phyloP scores from a whole-genome alignment of 2,329 filamentous ascomycete species.

The Cordyceps militaris region DNA sequence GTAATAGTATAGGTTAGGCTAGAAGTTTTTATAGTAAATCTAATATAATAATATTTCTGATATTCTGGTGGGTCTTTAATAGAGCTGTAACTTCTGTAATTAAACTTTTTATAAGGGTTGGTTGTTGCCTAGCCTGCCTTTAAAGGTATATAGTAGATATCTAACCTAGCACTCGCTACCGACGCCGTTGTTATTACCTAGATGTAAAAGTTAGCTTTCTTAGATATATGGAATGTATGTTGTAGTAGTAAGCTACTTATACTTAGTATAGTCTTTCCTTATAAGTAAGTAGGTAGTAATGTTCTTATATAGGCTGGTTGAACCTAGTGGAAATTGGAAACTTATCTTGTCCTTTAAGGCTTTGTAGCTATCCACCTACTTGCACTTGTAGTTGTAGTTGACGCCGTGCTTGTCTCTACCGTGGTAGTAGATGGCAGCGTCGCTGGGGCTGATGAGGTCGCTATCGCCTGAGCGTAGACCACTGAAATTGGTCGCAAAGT shows the following conservation, averaged over 20 bases:
- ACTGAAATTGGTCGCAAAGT: not conserved
- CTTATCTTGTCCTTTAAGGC: slow-evolving; percentile 14
- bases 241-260: slow-evolving; percentile 10
- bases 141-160: slow-evolving; percentile 11
- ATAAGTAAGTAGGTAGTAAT: slow-evolving; percentile 19
- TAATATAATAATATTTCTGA: too few relatives aligned
- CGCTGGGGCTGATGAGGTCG: slow-evolving; percentile 7
- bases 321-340: slow-evolving; percentile 16
- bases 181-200: slow-evolving; percentile 13
- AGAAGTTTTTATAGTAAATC: too few relatives aligned
- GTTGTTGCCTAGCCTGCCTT: not conserved
- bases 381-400: slow-evolving; percentile 16
- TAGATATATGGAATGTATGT: not conserved
- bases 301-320: too few relatives aligned
- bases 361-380: slow-evolving; percentile 18
- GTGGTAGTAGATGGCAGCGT: not conserved
- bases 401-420: slow-evolving; percentile 14
- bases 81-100: not conserved
- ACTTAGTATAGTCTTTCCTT: slow-evolving; percentile 19
- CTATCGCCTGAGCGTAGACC: not conserved
- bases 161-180: slow-evolving; percentile 11
- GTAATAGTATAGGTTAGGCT: too few relatives aligned
- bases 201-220: not conserved
- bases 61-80: not conserved
- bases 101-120: not conserved